Evolutionary conservation across 805 yeast species (phyloP), one percentile per base, ranked within the genome.

Genomic region (Scheffersomyces amazonensis): DNA sequence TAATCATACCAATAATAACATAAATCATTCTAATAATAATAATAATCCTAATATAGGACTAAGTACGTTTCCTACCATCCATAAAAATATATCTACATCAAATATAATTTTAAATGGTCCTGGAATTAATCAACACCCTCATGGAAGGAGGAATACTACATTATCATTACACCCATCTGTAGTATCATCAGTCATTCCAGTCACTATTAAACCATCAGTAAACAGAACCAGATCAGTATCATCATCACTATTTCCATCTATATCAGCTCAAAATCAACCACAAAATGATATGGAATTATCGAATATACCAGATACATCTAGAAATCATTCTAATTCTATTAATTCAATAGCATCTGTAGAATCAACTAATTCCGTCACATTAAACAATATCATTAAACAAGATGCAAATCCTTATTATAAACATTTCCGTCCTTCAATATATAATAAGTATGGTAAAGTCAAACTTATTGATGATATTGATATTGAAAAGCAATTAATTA

Each of bases 401-500:
- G 19, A 22, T 33, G 12, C 30, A 5, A 15, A 15, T 16, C 15
- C 13, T 9, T 13, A 27, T 27, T 13, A 13, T 13, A 27, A 27
- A 13, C n/a, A 27, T 27, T 11, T 24, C 28, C 7, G 12, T 9
- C 13, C 28, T 10, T 13, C 8, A 24, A 24, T 11, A 9, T 8
- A 11, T 24, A 24, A 24, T 13, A 23, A 24, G 16, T 23, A 45
- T 37, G 56, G 56, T 16, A 58, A 58, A 40, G 46, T 58, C 23
- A 52, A 49, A 35, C 40, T 58, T 18, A 42, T 48, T 42, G 64
- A 61, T 37, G 58, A 58, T 16, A 47, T 56, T 2, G 71, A 66
- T 34, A 50, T 66, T 41, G 71, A 66, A 39, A 60, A 62, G 31
- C 71, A 64, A 47, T 40, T 64, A 28, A 63, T 61, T 17, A 42